Base-by-base conservation (phyloP, 2,329 filamentous ascomycete species). In the Sporothrix sp. region DNA sequence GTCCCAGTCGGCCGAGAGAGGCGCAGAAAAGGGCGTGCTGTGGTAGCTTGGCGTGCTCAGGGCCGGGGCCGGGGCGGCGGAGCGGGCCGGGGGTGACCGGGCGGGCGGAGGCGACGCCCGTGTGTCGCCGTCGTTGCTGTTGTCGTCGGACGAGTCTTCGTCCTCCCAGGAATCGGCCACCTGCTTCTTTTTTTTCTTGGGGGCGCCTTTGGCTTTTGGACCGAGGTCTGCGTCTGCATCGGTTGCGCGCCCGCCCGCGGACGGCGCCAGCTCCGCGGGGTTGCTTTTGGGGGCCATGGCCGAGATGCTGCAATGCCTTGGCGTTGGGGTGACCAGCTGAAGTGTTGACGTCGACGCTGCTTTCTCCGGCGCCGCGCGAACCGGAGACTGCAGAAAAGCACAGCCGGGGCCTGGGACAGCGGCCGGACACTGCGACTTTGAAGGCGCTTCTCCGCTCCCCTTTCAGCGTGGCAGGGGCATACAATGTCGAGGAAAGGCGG, bases 81-180 rank as follows among this genome's bases (percentile, higher is more conserved):
- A 65, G 53, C 62, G 63, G 7, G 28, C 10, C 3, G 46, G 21
- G 18, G 40, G 28, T 1, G 14, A 28, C n/a, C 36, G 33, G 20
- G 40, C 6, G 4, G 44, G 38, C 9, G 35, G 28, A 13, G 54
- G 37, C 2, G 51, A 42, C 14, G 43, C 62, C 59, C 38, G 59
- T 52, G 39, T 62, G 60, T 16, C 14, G 18, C 8, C 25, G 16
- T 27, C 14, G 20, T 16, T 18, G 25, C 14, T 25, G 18, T 71
- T 71, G 11, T 72, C 68, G 14, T 66, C 66, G 7, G 71, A 67
- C 16, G 68, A 72, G 30, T 75, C 73, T 51, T 85, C 85, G 59
- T 93, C 84, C 66, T 89, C 85, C 85, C 85, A 90, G 38, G 82
- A 87, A 56, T 89, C 85, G 48, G 75, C 78, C 18, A 84, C 69